A percentile compares a stretch with the other conserved stretches of the same genome.
These are phyloP conservation scores for Pseudoneurospora amorphoporcata DNA, from an alignment of 495 filamentous ascomycete genomes.

Conservation along the genomic window DNA sequence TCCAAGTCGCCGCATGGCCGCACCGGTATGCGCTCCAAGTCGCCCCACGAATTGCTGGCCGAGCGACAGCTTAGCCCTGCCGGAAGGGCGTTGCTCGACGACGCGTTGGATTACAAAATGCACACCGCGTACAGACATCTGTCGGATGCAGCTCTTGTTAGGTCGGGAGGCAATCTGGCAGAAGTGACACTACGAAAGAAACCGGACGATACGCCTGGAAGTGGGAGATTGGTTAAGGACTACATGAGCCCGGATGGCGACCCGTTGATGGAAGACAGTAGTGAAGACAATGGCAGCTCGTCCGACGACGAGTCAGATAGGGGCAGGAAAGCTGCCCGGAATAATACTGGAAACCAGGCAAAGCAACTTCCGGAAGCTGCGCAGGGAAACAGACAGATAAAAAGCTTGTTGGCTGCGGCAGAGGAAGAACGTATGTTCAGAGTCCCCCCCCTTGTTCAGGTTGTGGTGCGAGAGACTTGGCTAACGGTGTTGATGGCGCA, in stretches of 20 bases:
- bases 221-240: slow-evolving; percentile 63
- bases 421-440: slow-evolving; percentile 66
- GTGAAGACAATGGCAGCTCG: slow-evolving; percentile 41
- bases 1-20: slow-evolving; percentile 51
- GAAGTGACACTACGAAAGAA: slow-evolving; percentile 39
- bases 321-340: slow-evolving; percentile 36
- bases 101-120: slow-evolving; percentile 45
- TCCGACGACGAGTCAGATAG: slow-evolving; percentile 41
- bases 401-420: slow-evolving; percentile 54
- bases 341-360: slow-evolving; percentile 17
- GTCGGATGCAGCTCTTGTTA: slow-evolving; percentile 54
- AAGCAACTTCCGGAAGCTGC: slow-evolving; percentile 15
- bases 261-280: slow-evolving; percentile 41
- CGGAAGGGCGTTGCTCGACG: slow-evolving; percentile 34
- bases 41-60: slow-evolving; percentile 39
- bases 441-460: not conserved
- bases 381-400: slow-evolving; percentile 27
- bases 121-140: slow-evolving; percentile 49
- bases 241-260: slow-evolving; percentile 53
- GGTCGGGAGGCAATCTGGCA: slow-evolving; percentile 44
- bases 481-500: slow-evolving; percentile 14
- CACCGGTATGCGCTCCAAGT: slow-evolving; percentile 46
- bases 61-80: slow-evolving; percentile 28
- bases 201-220: slow-evolving; percentile 31
- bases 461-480: not conserved